Evolutionary conservation across 2,329 filamentous ascomycete species (phyloP).

Genomic region (Clonostachys solani): DNA sequence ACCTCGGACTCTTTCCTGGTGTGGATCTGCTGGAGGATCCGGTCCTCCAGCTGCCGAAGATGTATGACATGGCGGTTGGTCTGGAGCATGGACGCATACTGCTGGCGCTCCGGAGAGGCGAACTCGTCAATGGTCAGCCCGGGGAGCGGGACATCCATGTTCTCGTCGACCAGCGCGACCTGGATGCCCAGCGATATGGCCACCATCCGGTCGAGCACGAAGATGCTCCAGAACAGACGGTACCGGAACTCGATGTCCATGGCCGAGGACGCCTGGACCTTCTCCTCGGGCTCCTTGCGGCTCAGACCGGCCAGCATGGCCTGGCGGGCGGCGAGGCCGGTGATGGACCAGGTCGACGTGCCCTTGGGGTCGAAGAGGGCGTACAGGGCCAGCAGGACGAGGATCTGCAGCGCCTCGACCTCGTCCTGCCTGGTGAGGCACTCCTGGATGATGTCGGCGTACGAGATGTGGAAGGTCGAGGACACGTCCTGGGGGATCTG

Average conservation of each 20-base stretch:
- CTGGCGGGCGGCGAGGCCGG: conserved; percentile 31
- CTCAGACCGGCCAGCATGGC: conserved; percentile 30
- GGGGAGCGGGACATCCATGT: conserved; percentile 33
- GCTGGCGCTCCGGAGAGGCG: conserved; percentile 27
- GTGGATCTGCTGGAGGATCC: conserved; percentile 28
- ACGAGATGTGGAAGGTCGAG: conserved; percentile 30
- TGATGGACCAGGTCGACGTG: conserved; percentile 31
- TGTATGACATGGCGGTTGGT: conserved; percentile 38
- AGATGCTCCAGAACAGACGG: conserved; percentile 38
- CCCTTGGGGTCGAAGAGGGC: conserved; percentile 34
- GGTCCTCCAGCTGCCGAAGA: conserved; percentile 32
- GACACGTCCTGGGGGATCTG: conserved; percentile 26
- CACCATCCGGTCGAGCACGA: conserved; percentile 39
- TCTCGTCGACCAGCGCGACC: conserved; percentile 29
- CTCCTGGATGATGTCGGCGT: conserved; percentile 32
- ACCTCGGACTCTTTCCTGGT: conserved; percentile 20
- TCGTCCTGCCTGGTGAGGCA: conserved; percentile 25
- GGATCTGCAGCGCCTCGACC: conserved; percentile 31
- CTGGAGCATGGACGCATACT: conserved; percentile 34
- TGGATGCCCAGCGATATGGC: conserved; percentile 32
- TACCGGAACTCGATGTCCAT: conserved; percentile 25
- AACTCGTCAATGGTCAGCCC: conserved; percentile 39
- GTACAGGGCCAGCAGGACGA: conserved; percentile 33
- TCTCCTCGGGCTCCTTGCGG: conserved; percentile 11
- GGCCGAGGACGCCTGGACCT: conserved; percentile 6